phyloP scores from a whole-genome alignment of 495 filamentous ascomycete genomes.

The Podospora anserina region DNA sequence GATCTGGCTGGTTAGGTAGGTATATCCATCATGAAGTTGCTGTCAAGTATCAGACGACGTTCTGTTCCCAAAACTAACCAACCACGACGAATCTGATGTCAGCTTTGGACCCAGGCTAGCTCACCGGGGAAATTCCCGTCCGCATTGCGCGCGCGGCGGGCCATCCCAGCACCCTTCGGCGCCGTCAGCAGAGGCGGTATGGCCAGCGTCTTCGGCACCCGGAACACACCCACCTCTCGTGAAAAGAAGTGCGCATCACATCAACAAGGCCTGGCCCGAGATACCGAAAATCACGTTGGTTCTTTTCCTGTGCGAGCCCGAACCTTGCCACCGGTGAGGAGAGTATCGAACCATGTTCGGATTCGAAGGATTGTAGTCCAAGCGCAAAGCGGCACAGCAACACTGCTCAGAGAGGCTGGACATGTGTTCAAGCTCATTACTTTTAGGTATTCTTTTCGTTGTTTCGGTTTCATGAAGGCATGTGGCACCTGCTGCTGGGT shows the following conservation, averaged over 20 bases:
- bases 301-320: background rate
- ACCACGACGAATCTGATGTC: background rate
- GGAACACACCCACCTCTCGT: background rate
- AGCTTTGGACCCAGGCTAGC: background rate
- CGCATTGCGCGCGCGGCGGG: background rate
- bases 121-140: background rate
- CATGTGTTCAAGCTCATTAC: background rate
- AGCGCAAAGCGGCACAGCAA: background rate
- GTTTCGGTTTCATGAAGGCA: background rate
- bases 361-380: background rate
- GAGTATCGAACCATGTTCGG: background rate
- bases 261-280: background rate
- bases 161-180: background rate
- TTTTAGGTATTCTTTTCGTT: background rate
- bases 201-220: background rate
- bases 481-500: background rate
- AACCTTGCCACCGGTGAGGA: background rate
- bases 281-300: background rate
- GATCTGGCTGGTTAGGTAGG: too few species aligned
- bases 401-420: background rate
- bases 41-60: background rate
- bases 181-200: background rate
- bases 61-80: background rate
- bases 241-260: background rate
- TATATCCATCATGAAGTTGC: too few species aligned